Evolutionary conservation across 108 stramenopile species (phyloP), one percentile per base, ranked within the genome.

Genomic region (Cyclotella choctawhatcheeana): DNA sequence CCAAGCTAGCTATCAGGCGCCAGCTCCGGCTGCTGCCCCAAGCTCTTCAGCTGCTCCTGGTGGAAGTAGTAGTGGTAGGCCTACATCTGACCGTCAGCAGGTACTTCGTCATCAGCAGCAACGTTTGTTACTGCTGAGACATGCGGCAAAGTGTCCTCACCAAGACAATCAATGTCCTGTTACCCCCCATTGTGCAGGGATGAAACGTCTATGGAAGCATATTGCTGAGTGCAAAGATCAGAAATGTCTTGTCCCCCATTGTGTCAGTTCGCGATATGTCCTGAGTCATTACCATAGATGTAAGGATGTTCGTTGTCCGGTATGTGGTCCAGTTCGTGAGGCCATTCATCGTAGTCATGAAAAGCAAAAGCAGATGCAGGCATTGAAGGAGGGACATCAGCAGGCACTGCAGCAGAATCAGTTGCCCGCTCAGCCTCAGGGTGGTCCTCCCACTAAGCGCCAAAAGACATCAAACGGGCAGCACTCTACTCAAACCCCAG

Each of bases 41-140:
- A n/a, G 62, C 34, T 64, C 73, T 56, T 40, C 74, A 44, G n/a
- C 76, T 22, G 58, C 79, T 64, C 54, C 62, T 44, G 3, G 43
- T 53, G 77, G 72, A 70, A 73, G 76, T 34, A 16, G 44, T 20
- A 34, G 65, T 54, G 44, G 72, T 47, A 58, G 71, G 44, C 87
- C 83, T 56, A 68, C 83, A 31, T 91, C 95, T 35, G 91, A 98
- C 83, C 85, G 92, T 33, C 91, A 97, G 76, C 97, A 97, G 62
- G 97, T 98, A 14, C 79, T 99, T 34, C 92, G 96, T 22, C 99
- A 99, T 83, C 98, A 99, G 87, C 98, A 98, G 83, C 99, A 99
- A 83, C 95, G 98, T 33, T 82, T 99, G 30, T 71, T 99, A 18
- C 83, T 98, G 33, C 72, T 99, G 34, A 93, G 99, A 6, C 99